Percentiles rank a stretch among this genome's conserved stretches.
These are phyloP conservation scores for Noccaea bulbosa DNA, from an alignment of 345 rosid species.

Conservation along the genomic window DNA sequence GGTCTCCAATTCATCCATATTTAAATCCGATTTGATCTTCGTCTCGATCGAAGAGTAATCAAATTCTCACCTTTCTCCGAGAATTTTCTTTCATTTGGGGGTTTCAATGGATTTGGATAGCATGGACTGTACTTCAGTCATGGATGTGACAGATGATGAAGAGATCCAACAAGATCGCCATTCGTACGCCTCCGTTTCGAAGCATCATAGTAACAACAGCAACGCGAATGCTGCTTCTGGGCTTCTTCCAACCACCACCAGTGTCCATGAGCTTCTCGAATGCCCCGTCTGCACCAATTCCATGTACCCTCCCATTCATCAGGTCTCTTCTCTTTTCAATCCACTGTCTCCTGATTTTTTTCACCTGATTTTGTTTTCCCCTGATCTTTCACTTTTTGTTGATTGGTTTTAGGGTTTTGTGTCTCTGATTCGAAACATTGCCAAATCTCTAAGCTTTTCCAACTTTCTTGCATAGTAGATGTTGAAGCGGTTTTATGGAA, in stretches of 20 bases:
- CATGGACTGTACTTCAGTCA: slow-evolving; percentile 74
- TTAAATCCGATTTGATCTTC: slow-evolving; percentile 21
- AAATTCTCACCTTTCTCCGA: not conserved
- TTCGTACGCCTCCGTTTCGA: slow-evolving; percentile 58
- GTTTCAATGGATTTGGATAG: slow-evolving; percentile 70
- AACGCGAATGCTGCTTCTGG: slow-evolving; percentile 47
- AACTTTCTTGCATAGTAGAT: not conserved
- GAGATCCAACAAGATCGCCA: slow-evolving; percentile 75
- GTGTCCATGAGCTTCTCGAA: slow-evolving; percentile 96
- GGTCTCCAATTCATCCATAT: slow-evolving; percentile 9
- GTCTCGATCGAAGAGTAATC: slow-evolving; percentile 19
- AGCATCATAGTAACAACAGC: slow-evolving; percentile 52
- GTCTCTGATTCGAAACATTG: slow-evolving; percentile 1
- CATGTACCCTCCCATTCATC: slow-evolving; percentile 98
- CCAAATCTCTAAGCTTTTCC: slow-evolving; percentile 3
- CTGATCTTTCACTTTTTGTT: slow-evolving; percentile 25
- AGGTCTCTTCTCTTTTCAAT: slow-evolving; percentile 53
- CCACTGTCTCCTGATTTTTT: not conserved
- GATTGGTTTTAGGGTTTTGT: slow-evolving; percentile 18
- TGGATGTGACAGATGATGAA: slow-evolving; percentile 76
- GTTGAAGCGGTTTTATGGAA: not conserved
- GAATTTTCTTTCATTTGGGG: not conserved
- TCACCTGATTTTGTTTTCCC: not conserved
- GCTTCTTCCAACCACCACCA: slow-evolving; percentile 70
- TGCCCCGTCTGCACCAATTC: slow-evolving; percentile 98